Evolutionary conservation across 495 filamentous ascomycete genomes (phyloP).

Genomic region (Penicillium salamii): DNA sequence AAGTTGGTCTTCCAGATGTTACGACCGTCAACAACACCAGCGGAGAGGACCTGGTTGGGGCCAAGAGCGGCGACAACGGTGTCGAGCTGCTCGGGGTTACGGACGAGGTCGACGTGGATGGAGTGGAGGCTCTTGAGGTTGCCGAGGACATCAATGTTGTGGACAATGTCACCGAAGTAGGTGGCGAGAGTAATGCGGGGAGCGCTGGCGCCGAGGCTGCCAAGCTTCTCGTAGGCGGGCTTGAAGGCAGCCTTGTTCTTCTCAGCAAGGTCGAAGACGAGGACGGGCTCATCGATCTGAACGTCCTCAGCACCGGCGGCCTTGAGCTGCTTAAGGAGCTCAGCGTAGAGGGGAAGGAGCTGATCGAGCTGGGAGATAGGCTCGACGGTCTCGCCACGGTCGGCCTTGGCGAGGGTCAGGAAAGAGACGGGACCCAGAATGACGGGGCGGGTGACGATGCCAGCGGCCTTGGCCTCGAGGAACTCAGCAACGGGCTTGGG

Average conservation of each 20-base stretch:
- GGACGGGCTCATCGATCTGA: conserved; percentile 95
- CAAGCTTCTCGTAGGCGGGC: conserved; percentile 88
- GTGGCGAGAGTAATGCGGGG: conserved; percentile 85
- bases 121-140: conserved; percentile 66
- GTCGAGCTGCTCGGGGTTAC: conserved; percentile 93
- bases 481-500: conserved; percentile 95
- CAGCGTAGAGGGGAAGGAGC: conserved; percentile 86
- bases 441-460: conserved; percentile 88
- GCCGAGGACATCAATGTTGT: conserved; percentile 90
- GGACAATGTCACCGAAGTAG: conserved; percentile 98
- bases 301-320: conserved; percentile 88
- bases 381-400: conserved; percentile 85
- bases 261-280: conserved; percentile 85
- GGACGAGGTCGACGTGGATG: conserved; percentile 92
- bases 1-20: conserved; percentile 99
- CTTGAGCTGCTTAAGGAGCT: conserved; percentile 89
- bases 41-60: conserved; percentile 82
- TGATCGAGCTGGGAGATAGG: conserved; percentile 90
- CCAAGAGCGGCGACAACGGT: conserved; percentile 73
- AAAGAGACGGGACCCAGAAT: conserved; percentile 95
- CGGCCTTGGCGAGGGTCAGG: conserved; percentile 92
- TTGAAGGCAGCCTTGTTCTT: conserved; percentile 97
- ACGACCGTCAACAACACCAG: conserved; percentile 94
- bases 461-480: conserved; percentile 94
- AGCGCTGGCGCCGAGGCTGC: conserved; percentile 67